phyloP scores from a whole-genome alignment of 371 early-diverging fungal genomes.

The Rhizopus microsporus region DNA sequence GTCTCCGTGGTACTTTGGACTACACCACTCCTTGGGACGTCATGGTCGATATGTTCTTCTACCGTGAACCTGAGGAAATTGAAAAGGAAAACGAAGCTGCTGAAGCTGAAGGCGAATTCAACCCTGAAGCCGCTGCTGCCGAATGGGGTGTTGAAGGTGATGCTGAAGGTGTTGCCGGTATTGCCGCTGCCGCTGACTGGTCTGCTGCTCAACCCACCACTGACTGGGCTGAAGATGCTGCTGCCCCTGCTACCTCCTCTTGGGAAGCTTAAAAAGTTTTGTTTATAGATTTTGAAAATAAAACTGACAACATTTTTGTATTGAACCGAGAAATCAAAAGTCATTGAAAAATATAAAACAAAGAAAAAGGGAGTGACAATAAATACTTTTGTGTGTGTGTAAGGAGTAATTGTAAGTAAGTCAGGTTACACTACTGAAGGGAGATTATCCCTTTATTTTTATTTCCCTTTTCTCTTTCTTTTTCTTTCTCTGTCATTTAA shows the following conservation, averaged over 20 bases:
- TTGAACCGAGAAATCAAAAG: no score
- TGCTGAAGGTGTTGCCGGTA: constrained; percentile 39
- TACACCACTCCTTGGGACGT: constrained; percentile 87
- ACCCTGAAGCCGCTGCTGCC: constrained; percentile 23
- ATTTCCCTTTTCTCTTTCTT: constrained; percentile 7
- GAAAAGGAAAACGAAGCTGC: constrained; percentile 66
- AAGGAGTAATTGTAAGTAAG: no score
- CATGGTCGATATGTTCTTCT: constrained; percentile 99
- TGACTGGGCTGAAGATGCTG: constrained; percentile 40
- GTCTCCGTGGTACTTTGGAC: constrained; percentile 93
- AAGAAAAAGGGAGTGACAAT: no score
- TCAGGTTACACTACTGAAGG: no score
- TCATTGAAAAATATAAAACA: no score
- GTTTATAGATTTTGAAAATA: constrained; percentile 8
- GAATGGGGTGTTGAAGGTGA: constrained; percentile 43
- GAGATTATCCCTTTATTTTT: not conserved
- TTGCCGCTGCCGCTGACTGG: constrained; percentile 42
- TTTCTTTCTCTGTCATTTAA: constrained; percentile 6
- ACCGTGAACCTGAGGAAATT: constrained; percentile 88
- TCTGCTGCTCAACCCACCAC: constrained; percentile 24
- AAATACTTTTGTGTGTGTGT: no score
- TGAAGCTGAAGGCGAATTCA: constrained; percentile 29
- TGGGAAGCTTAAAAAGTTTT: constrained; percentile 36
- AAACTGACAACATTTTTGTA: not conserved
- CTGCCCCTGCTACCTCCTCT: constrained; percentile 31